phyloP scores from a whole-genome alignment of 139 green algal species.

The Tetradesmus obliquus region DNA sequence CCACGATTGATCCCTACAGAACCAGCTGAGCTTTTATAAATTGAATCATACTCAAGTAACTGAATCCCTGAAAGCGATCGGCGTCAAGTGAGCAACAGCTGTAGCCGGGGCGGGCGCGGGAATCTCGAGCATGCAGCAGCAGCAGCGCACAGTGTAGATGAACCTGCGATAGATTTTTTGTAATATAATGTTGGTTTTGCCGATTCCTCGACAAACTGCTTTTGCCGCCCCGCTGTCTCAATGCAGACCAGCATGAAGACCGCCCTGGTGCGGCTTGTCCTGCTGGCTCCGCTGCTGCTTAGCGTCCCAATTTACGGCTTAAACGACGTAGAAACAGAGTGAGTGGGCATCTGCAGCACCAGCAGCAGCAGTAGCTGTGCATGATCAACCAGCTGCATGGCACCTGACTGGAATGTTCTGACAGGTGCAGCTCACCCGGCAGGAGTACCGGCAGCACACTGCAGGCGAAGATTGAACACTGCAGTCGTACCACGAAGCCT shows the following conservation, averaged over 20 bases:
- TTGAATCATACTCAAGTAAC: background rate
- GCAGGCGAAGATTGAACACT: too few relatives aligned
- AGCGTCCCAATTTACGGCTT: background rate
- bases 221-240: background rate
- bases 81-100: constrained; percentile 1
- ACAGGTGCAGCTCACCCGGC: background rate
- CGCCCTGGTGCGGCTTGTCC: background rate
- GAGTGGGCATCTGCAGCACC: background rate
- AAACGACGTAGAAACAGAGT: background rate
- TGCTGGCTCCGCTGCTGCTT: background rate
- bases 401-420: background rate
- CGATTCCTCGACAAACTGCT: background rate
- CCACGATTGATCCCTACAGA: too few relatives aligned
- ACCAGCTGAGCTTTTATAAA: too few relatives aligned
- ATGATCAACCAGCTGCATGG: background rate
- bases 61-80: background rate
- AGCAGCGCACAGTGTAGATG: background rate
- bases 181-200: background rate
- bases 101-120: background rate
- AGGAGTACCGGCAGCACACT: too few relatives aligned
- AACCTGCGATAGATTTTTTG: background rate
- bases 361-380: background rate
- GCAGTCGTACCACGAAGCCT: too few relatives aligned
- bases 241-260: background rate
- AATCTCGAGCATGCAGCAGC: background rate